Percentiles rank a stretch among this genome's conserved stretches.
Conservation (phyloP, 495 filamentous ascomycete species). For the Astrothelium subdiscretum region DNA sequence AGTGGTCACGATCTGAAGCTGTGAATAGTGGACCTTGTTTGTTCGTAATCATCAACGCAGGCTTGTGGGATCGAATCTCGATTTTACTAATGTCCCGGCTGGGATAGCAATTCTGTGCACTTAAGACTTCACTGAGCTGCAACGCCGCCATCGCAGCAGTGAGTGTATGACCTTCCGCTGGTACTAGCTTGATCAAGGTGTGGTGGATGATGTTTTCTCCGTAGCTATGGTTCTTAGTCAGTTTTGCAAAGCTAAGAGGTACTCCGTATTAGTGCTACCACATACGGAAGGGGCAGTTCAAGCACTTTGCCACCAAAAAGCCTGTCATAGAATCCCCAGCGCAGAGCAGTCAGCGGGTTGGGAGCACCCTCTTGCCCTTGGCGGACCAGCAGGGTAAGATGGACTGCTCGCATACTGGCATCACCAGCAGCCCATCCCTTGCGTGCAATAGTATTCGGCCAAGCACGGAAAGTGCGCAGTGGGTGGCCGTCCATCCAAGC, state of each 20-base stretch:
- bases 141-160: background rate
- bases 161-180: background rate
- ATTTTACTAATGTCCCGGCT: background rate
- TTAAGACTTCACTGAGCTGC: background rate
- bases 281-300: background rate
- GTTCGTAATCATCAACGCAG: conserved; percentile 33
- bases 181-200: background rate
- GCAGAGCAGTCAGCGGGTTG: background rate
- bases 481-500: conserved; percentile 26
- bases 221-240: background rate
- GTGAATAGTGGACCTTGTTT: conserved; percentile 31
- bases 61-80: conserved; percentile 22
- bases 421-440: conserved; percentile 40
- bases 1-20: conserved; percentile 38
- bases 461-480: conserved; percentile 26
- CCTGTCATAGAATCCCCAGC: background rate
- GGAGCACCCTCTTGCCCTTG: conserved; percentile 29
- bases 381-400: conserved; percentile 27
- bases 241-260: no score
- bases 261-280: background rate
- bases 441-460: conserved; percentile 29
- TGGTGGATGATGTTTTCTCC: background rate
- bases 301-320: background rate
- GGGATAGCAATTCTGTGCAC: background rate
- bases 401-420: conserved; percentile 35